These are phyloP conservation scores for Rutidosis leptorrhynchoides DNA, from an alignment of 129 eudicot species.

Conservation along the genomic window DNA sequence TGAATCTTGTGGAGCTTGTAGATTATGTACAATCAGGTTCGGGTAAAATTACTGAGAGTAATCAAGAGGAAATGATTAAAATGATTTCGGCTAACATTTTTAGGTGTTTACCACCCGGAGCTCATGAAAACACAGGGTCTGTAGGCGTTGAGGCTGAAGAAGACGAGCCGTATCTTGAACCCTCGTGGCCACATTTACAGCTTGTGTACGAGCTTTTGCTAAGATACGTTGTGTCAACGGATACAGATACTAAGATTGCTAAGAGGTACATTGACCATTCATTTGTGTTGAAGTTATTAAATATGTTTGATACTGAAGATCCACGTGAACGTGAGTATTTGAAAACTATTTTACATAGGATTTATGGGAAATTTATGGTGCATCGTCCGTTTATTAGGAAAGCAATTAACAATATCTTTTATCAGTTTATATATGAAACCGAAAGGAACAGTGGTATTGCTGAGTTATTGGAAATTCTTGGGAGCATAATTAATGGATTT, in stretches of 20 bases:
- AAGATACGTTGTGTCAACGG: slow-evolving; percentile 64
- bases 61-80: slow-evolving; percentile 68
- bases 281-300: slow-evolving; percentile 65
- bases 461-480: slow-evolving; percentile 80
- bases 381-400: slow-evolving; percentile 89
- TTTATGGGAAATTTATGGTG: slow-evolving; percentile 91
- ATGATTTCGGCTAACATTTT: slow-evolving; percentile 74
- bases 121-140: slow-evolving; percentile 58
- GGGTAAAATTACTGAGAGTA: slow-evolving; percentile 52
- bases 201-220: slow-evolving; percentile 77
- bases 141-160: slow-evolving; percentile 61
- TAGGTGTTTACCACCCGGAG: slow-evolving; percentile 61
- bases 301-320: slow-evolving; percentile 88
- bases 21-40: slow-evolving; percentile 74
- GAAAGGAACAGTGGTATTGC: slow-evolving; percentile 77
- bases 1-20: slow-evolving; percentile 63
- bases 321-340: slow-evolving; percentile 78
- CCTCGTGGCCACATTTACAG: slow-evolving; percentile 87
- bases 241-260: slow-evolving; percentile 73
- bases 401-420: slow-evolving; percentile 74
- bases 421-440: slow-evolving; percentile 73
- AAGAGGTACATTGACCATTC: slow-evolving; percentile 74
- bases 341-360: slow-evolving; percentile 78
- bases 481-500: slow-evolving; percentile 88
- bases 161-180: slow-evolving; percentile 69